These are phyloP conservation scores for Zygotorulaspora mrakii DNA, from an alignment of 1,139 yeast genomes.

Conservation along the genomic window DNA sequence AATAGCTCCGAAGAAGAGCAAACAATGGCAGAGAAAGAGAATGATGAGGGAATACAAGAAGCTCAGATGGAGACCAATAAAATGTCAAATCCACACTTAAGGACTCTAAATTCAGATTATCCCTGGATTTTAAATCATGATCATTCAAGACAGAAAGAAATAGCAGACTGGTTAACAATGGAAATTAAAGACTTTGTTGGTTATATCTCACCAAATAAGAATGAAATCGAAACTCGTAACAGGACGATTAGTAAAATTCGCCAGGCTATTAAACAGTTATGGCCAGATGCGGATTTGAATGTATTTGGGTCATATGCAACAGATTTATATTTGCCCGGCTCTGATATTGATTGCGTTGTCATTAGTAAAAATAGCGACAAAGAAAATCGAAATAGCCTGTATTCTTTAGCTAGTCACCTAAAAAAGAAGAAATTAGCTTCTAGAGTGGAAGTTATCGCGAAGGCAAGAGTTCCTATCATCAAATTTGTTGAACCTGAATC, in stretches of 20 bases:
- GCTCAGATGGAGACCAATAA: slow-evolving; percentile 31
- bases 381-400: slow-evolving; percentile 64
- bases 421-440: slow-evolving; percentile 61
- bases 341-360: slow-evolving; percentile 94
- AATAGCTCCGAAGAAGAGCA: slow-evolving; percentile 30
- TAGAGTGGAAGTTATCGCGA: slow-evolving; percentile 80
- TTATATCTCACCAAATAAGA: slow-evolving; percentile 80
- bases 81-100: slow-evolving; percentile 10
- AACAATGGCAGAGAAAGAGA: slow-evolving; percentile 12
- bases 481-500: slow-evolving; percentile 79
- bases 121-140: slow-evolving; percentile 83
- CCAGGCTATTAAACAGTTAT: slow-evolving; percentile 51
- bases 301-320: slow-evolving; percentile 97
- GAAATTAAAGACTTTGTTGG: slow-evolving; percentile 85
- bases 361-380: slow-evolving; percentile 61
- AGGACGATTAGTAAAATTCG: slow-evolving; percentile 60
- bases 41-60: slow-evolving; percentile 20
- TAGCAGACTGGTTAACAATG: slow-evolving; percentile 82
- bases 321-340: slow-evolving; percentile 88
- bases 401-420: slow-evolving; percentile 69
- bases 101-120: slow-evolving; percentile 42
- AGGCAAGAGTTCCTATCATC: slow-evolving; percentile 93
- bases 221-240: slow-evolving; percentile 70
- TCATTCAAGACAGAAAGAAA: slow-evolving; percentile 68
- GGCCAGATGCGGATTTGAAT: slow-evolving; percentile 80